Evolutionary conservation across 768 basidiomycete genomes (phyloP).

Genomic region (Tylopilus plumbeoviolaceoides): DNA sequence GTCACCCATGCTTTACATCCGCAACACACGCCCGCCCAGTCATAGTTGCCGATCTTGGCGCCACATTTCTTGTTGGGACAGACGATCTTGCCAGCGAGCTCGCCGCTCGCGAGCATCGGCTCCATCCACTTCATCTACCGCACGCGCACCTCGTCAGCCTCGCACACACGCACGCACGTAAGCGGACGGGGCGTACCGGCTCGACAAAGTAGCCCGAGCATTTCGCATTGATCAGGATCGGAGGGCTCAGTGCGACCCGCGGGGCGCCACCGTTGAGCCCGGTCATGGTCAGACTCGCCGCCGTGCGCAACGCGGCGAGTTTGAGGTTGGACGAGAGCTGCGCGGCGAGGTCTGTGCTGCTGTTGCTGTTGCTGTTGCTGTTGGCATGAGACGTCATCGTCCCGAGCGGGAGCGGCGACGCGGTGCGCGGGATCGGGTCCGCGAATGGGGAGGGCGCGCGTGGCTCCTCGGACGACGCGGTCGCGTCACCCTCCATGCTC

Average conservation of each 20-base stretch:
- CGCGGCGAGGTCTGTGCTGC: conserved; percentile 47
- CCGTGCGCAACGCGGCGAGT: conserved; percentile 28
- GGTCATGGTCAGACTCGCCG: conserved; percentile 27
- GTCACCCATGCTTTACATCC: conserved; percentile 92
- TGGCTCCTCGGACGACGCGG: not conserved
- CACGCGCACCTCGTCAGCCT: not conserved
- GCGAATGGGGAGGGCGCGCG: not conserved
- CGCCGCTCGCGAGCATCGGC: conserved; percentile 66
- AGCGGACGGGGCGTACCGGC: conserved; percentile 48
- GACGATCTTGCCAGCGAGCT: conserved; percentile 80
- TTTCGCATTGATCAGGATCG: conserved; percentile 70
- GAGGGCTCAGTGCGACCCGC: conserved; percentile 40
- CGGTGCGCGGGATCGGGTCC: conserved; percentile 1
- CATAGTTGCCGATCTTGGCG: conserved; percentile 91
- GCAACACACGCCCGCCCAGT: conserved; percentile 94
- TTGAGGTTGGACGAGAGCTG: not conserved
- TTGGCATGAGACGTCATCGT: not conserved
- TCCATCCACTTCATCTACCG: conserved; percentile 95
- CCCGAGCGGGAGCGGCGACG: conserved; percentile 4
- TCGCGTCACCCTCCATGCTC: conserved; percentile 1
- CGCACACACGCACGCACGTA: not conserved
- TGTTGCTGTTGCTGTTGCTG: conserved; percentile 19
- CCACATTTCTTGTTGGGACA: conserved; percentile 92
- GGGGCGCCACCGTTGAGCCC: conserved; percentile 14
- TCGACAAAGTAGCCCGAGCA: conserved; percentile 98